Percentiles rank a stretch among this genome's conserved stretches.
Evolutionary conservation across 495 filamentous ascomycete species (phyloP).

Genomic region (Pseudomonodictys pantanalensis): DNA sequence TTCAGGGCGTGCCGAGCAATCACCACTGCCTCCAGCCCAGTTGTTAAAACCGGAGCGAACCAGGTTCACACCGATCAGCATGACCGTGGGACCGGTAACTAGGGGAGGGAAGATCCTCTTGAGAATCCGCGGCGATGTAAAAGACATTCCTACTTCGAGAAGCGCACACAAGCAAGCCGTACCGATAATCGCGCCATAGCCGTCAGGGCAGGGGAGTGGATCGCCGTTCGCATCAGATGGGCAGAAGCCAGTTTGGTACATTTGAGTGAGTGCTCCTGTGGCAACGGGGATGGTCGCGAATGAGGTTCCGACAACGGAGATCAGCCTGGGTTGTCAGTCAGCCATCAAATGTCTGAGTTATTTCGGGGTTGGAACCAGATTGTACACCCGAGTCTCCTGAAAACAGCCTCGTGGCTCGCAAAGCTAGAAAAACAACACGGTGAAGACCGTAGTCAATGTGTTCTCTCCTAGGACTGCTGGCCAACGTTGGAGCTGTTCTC

Average conservation of each 20-base stretch:
- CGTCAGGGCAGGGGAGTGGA: slow-evolving; percentile 74
- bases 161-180: slow-evolving; percentile 69
- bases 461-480: too few relatives aligned
- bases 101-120: slow-evolving; percentile 83
- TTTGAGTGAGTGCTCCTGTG: slow-evolving; percentile 71
- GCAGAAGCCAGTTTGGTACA: slow-evolving; percentile 82
- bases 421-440: too few relatives aligned
- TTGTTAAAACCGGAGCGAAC: slow-evolving; percentile 75
- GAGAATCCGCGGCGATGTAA: slow-evolving; percentile 66
- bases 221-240: slow-evolving; percentile 61
- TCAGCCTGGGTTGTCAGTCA: too few relatives aligned
- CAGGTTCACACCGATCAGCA: slow-evolving; percentile 45
- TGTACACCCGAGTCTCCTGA: too few relatives aligned
- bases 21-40: slow-evolving; percentile 77
- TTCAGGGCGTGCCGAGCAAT: slow-evolving; percentile 56
- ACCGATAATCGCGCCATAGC: slow-evolving; percentile 80
- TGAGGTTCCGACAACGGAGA: slow-evolving; percentile 86
- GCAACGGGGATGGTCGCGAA: slow-evolving; percentile 88
- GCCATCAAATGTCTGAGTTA: too few relatives aligned
- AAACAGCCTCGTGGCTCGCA: too few relatives aligned
- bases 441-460: too few relatives aligned
- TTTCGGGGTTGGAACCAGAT: too few relatives aligned
- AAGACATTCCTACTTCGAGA: slow-evolving; percentile 71
- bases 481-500: too few relatives aligned
- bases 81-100: slow-evolving; percentile 63